phyloP scores from a whole-genome alignment of 805 yeast genomes.

The Kuraishia ogatae region DNA sequence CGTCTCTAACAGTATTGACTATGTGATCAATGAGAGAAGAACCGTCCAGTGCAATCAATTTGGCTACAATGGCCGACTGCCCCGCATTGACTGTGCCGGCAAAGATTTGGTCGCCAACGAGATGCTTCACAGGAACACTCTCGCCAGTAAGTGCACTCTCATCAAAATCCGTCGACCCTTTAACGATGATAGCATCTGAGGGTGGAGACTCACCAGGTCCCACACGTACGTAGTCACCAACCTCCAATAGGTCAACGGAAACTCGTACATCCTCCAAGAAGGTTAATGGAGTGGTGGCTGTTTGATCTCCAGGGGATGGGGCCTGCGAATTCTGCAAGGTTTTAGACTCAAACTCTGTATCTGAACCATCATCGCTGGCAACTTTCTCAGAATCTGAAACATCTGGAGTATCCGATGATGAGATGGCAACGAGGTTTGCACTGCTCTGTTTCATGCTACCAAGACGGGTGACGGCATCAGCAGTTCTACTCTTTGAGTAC shows the following conservation, averaged over 20 bases:
- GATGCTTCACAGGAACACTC: conserved; percentile 47
- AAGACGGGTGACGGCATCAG: conserved; percentile 51
- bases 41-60: conserved; percentile 49
- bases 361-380: not conserved
- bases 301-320: too few relatives aligned
- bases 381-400: not conserved
- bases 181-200: conserved; percentile 41
- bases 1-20: conserved; percentile 60
- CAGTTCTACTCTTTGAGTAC: conserved; percentile 57
- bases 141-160: conserved; percentile 60
- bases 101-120: conserved; percentile 56
- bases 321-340: not conserved
- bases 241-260: conserved; percentile 36
- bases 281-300: not conserved
- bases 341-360: not conserved
- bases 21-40: conserved; percentile 64
- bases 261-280: conserved; percentile 23
- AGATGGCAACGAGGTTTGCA: conserved; percentile 33
- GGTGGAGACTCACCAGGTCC: conserved; percentile 54
- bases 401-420: conserved; percentile 2
- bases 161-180: conserved; percentile 43
- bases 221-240: conserved; percentile 40
- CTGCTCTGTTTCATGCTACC: conserved; percentile 39
- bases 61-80: conserved; percentile 41
- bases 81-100: conserved; percentile 70